Conservation (phyloP, 2,329 filamentous ascomycete genomes). For the Hyphodiscus sp. region DNA sequence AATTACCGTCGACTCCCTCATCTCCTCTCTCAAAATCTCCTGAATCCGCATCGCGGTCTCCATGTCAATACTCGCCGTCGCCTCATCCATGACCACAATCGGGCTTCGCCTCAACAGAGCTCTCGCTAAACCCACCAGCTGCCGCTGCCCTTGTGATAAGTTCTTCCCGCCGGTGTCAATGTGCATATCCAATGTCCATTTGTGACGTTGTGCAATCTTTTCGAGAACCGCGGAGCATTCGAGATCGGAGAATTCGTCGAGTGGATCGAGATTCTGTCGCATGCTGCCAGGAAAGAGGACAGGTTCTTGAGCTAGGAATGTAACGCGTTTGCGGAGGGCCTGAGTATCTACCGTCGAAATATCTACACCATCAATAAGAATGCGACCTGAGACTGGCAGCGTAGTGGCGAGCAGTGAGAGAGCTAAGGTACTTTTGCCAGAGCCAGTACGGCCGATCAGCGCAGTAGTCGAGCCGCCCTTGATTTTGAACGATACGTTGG, state of each 20-base stretch:
- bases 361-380: conserved; percentile 55
- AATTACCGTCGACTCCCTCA: conserved; percentile 54
- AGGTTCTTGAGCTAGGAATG: conserved; percentile 62
- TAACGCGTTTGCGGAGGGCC: conserved; percentile 53
- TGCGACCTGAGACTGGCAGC: conserved; percentile 45
- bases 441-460: conserved; percentile 73
- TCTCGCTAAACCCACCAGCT: conserved; percentile 57
- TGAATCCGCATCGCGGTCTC: conserved; percentile 53
- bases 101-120: conserved; percentile 54
- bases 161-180: conserved; percentile 57
- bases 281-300: conserved; percentile 58
- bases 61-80: conserved; percentile 57
- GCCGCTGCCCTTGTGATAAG: conserved; percentile 57
- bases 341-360: conserved; percentile 53
- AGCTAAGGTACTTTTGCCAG: conserved; percentile 75
- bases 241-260: conserved; percentile 47
- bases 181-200: conserved; percentile 48
- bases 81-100: conserved; percentile 60
- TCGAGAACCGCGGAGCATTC: conserved; percentile 47
- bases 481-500: conserved; percentile 64
- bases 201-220: conserved; percentile 47
- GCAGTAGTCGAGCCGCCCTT: conserved; percentile 73
- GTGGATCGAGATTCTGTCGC: conserved; percentile 56
- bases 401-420: conserved; percentile 53
- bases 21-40: conserved; percentile 46